phyloP scores from a whole-genome alignment of 2,329 filamentous ascomycete species.

The Chlorencoelia australis region DNA sequence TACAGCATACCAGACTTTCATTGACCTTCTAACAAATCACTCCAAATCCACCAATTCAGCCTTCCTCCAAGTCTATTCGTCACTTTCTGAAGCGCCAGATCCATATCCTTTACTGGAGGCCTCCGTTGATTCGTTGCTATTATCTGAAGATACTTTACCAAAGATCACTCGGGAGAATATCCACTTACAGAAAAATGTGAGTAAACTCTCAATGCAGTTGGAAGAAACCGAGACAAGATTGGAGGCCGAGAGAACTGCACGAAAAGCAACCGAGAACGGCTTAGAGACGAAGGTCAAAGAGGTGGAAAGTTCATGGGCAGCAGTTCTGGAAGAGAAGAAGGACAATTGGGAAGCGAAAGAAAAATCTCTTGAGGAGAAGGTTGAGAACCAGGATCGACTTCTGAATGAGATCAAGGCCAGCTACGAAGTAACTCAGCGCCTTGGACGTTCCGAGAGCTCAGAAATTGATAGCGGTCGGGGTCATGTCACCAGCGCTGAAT shows the following conservation, averaged over 20 bases:
- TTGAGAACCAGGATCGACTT: slow-evolving; percentile 85
- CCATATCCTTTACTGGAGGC: slow-evolving; percentile 94
- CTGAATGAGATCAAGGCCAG: slow-evolving; percentile 93
- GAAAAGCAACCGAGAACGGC: slow-evolving; percentile 66
- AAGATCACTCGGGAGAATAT: slow-evolving; percentile 83
- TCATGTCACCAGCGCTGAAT: slow-evolving; percentile 73
- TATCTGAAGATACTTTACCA: slow-evolving; percentile 85
- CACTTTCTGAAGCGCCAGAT: slow-evolving; percentile 89
- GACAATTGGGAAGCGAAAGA: slow-evolving; percentile 97
- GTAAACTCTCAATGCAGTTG: slow-evolving; percentile 65
- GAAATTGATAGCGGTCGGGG: slow-evolving; percentile 47
- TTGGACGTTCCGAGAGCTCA: slow-evolving; percentile 60
- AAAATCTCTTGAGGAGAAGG: slow-evolving; percentile 80
- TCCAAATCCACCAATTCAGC: slow-evolving; percentile 89
- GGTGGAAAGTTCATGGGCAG: slow-evolving; percentile 80
- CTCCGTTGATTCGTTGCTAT: slow-evolving; percentile 84
- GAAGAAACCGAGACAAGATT: slow-evolving; percentile 73
- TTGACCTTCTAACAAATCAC: slow-evolving; percentile 91
- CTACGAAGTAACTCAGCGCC: slow-evolving; percentile 88
- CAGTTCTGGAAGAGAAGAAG: slow-evolving; percentile 83
- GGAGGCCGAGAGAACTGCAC: slow-evolving; percentile 64
- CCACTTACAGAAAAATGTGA: slow-evolving; percentile 70
- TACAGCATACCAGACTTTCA: slow-evolving; percentile 89
- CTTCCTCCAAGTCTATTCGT: slow-evolving; percentile 87
- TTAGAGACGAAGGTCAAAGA: slow-evolving; percentile 78